phyloP scores from a whole-genome alignment of 805 yeast genomes.

The Candida insectalens region DNA sequence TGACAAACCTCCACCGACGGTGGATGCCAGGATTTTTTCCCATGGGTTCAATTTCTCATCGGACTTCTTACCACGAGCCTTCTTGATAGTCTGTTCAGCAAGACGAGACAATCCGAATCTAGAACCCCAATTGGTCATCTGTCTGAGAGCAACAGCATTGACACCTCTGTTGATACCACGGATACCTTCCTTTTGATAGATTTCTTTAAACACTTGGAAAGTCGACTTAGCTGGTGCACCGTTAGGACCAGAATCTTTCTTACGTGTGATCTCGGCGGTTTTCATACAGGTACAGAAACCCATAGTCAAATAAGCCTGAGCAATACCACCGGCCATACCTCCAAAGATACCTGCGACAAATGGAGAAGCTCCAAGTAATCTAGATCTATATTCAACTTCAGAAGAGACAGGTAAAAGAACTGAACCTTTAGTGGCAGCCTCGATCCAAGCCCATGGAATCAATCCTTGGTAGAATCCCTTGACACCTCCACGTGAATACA shows the following conservation, averaged over 20 bases:
- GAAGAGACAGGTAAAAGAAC: constrained; percentile 86
- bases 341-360: constrained; percentile 89
- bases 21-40: constrained; percentile 80
- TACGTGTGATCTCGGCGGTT: constrained; percentile 93
- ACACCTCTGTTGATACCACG: constrained; percentile 96
- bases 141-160: constrained; percentile 97
- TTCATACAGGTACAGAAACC: constrained; percentile 99
- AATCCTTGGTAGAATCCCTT: constrained; percentile 93
- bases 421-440: constrained; percentile 98
- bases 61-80: constrained; percentile 40
- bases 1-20: constrained; percentile 92
- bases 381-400: constrained; percentile 78
- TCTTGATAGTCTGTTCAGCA: constrained; percentile 79
- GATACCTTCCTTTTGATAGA: constrained; percentile 79
- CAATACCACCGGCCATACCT: constrained; percentile 93
- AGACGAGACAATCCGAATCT: constrained; percentile 88
- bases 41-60: constrained; percentile 56
- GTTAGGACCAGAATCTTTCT: constrained; percentile 50
- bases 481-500: constrained; percentile 91
- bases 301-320: constrained; percentile 93
- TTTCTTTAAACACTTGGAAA: constrained; percentile 78
- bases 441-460: constrained; percentile 99
- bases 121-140: constrained; percentile 98
- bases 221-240: constrained; percentile 71
- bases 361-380: constrained; percentile 51